phyloP scores from a whole-genome alignment of 2,329 filamentous ascomycete species.

The Fusarium domesticum region DNA sequence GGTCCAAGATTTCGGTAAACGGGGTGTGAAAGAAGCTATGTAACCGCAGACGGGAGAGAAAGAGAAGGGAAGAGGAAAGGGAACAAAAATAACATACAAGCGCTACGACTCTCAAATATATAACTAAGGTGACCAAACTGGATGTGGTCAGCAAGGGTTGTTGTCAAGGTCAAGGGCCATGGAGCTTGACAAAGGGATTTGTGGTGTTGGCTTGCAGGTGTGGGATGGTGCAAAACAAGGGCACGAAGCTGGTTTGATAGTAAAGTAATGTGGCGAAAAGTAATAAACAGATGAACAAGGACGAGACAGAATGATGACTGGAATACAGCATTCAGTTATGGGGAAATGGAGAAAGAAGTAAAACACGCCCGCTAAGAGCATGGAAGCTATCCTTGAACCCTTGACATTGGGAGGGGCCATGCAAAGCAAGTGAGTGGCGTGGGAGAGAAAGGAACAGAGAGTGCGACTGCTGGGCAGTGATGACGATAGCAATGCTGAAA shows the following conservation, averaged over 20 bases:
- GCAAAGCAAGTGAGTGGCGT: conserved; percentile 1
- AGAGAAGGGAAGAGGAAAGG: not conserved
- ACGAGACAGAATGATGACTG: conserved; percentile 1
- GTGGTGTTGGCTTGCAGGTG: conserved; percentile 15
- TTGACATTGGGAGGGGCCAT: not conserved
- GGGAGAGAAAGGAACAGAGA: conserved; percentile 1
- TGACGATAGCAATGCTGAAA: conserved; percentile 10
- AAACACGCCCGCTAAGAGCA: not conserved
- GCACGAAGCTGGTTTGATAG: conserved; percentile 28
- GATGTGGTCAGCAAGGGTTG: not conserved
- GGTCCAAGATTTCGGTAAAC: too few species aligned
- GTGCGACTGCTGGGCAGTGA: conserved; percentile 5
- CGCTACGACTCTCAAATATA: not conserved
- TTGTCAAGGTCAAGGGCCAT: not conserved
- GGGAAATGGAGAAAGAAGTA: not conserved
- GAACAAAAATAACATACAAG: not conserved
- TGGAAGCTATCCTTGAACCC: not conserved
- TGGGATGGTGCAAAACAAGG: conserved; percentile 25
- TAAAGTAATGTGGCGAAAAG: conserved; percentile 28
- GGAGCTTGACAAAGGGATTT: conserved; percentile 10
- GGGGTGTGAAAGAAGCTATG: too few species aligned
- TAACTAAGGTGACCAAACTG: not conserved
- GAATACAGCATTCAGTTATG: not conserved
- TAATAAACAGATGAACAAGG: conserved; percentile 12
- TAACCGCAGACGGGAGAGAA: not conserved